phyloP scores from a whole-genome alignment of 331 rosid genomes.

The Saraca asoca region DNA sequence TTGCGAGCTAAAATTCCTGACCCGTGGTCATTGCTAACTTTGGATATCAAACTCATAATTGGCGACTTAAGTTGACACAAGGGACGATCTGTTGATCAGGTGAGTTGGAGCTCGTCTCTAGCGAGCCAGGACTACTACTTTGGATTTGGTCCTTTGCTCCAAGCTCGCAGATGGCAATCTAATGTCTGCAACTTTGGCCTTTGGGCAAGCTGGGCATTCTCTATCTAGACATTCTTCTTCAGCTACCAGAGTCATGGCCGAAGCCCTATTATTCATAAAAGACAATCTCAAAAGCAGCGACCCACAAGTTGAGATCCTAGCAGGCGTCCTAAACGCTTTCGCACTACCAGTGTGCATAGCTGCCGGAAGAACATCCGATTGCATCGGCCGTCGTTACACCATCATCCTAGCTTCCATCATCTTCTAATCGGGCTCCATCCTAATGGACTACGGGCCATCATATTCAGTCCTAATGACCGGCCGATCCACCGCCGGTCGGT shows the following conservation, averaged over 20 bases:
- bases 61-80: no score
- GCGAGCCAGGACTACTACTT: no score
- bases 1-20: no score
- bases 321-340: conserved; percentile 57
- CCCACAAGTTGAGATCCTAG: conserved; percentile 54
- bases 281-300: conserved; percentile 68
- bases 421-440: conserved; percentile 58
- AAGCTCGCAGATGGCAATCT: no score
- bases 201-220: no score
- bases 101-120: no score
- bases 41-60: no score
- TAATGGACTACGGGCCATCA: conserved; percentile 72
- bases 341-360: conserved; percentile 55
- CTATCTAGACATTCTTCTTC: no score
- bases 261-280: conserved; percentile 73
- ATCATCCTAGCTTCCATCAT: conserved; percentile 48
- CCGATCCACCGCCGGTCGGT: conserved; percentile 66
- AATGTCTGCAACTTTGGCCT: no score
- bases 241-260: conserved; percentile 76
- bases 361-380: conserved; percentile 67
- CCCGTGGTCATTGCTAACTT: no score
- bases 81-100: no score
- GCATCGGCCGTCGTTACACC: conserved; percentile 68
- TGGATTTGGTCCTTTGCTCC: no score
- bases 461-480: conserved; percentile 56